Conservation (phyloP, 257 asterid species). For the Asclepias syriaca region DNA sequence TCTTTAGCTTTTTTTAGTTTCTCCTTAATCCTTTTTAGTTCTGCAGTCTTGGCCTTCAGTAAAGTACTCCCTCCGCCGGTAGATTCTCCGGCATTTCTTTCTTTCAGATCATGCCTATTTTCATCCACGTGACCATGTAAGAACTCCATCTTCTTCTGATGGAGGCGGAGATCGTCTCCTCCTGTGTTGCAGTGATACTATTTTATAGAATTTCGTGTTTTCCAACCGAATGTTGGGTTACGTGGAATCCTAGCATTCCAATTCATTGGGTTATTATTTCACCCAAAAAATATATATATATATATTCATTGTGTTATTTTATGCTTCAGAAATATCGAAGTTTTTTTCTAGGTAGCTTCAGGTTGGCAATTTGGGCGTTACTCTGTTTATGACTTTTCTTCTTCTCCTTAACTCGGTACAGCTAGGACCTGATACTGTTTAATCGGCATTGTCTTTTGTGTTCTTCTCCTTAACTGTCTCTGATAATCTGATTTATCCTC, state of each 20-base stretch:
- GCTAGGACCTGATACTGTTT: not conserved
- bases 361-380: not conserved
- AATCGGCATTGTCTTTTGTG: not conserved
- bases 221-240: not conserved
- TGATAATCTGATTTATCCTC: not conserved
- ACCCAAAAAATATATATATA: too few relatives aligned
- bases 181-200: not conserved
- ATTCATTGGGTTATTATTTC: not conserved
- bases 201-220: not conserved
- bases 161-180: not conserved
- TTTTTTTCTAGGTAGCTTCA: not conserved
- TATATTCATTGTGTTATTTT: not conserved
- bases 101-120: not conserved
- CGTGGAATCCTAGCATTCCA: not conserved
- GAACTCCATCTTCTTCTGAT: slow-evolving; percentile 6
- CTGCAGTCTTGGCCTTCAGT: slow-evolving; percentile 22
- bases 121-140: not conserved
- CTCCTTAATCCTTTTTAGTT: slow-evolving; percentile 33
- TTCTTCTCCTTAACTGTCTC: not conserved
- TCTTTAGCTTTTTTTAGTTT: slow-evolving; percentile 55
- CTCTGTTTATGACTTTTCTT: not conserved
- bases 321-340: slow-evolving; percentile 11
- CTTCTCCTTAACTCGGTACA: not conserved
- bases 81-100: slow-evolving; percentile 7
- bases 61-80: not conserved